Base-by-base conservation (phyloP, 2,329 filamentous ascomycete genomes). In the Scytalidium sp. region DNA sequence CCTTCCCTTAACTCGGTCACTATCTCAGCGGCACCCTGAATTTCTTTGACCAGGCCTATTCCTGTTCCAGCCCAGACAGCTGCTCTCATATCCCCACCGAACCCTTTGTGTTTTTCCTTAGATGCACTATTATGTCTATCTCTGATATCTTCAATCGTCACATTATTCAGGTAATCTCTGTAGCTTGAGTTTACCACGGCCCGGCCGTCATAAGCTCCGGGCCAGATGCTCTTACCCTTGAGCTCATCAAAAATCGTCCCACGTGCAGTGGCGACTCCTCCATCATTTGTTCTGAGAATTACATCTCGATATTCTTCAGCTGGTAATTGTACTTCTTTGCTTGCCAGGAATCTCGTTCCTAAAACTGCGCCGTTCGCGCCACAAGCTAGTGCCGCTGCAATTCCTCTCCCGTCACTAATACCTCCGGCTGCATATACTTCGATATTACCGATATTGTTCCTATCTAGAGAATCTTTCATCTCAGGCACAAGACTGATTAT, bases 141-240 rank as follows among this genome's bases (percentile, higher is more conserved):
- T 47, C 51, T 56, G 50, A 72, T 73, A 55, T 70, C 66, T 19
- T 65, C 61, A 22, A 65, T 63, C 13, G 55, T 48, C 52, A 70
- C 56, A 19, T 70, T 70, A 22, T 56, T 57, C 19, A 65, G 48
- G 20, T 63, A 58, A 51, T 78, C 74, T 19, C 60, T 47, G 48
- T 67, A 80, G 45, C 73, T 83, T 55, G 67, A 63, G 56, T 84
- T 84, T 6, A 77, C 63, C 3, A 85, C 65, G 0, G 75, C 78
- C 8, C 83, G 67, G 2, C 74, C 81, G 60, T 79, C 75, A 59
- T 82, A 83, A 17, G 65, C 64, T 27, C 63, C 61, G 2, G 80
- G 79, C 82, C 83, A 85, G 2, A 71, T 73, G 15, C 67, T 70
- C 0, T 77, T 84, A 0, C 79, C 80, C 2, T 79, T 61, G 4